Evolutionary conservation across 2,329 filamentous ascomycete species (phyloP).

Genomic region (Beauveria pseudobassiana): DNA sequence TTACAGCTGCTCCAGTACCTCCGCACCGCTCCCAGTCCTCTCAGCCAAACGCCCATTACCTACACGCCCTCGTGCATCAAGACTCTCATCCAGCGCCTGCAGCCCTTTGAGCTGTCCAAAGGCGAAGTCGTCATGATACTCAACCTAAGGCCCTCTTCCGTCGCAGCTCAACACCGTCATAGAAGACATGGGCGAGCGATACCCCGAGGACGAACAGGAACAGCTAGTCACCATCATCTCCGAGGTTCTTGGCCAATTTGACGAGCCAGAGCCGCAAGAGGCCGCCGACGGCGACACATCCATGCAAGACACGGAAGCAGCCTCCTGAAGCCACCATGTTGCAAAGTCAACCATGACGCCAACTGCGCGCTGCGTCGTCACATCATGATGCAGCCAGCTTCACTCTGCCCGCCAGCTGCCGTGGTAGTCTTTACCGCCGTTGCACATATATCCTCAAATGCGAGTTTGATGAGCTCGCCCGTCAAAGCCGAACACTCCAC

Average conservation of each 20-base stretch:
- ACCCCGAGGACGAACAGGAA: conserved; percentile 50
- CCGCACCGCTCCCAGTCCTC: conserved; percentile 44
- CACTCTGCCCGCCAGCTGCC: conserved; percentile 42
- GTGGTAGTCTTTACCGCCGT: conserved; percentile 44
- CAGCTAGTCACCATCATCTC: conserved; percentile 49
- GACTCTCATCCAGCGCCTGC: conserved; percentile 46
- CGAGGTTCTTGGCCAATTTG: conserved; percentile 49
- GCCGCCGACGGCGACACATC: conserved; percentile 28
- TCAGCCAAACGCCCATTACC: conserved; percentile 45
- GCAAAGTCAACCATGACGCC: neutral
- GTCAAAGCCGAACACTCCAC: conserved; percentile 57
- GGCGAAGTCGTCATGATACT: conserved; percentile 62
- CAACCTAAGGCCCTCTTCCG: conserved; percentile 53
- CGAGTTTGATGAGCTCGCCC: conserved; percentile 49
- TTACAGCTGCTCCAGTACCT: conserved; percentile 54
- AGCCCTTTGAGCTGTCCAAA: conserved; percentile 55
- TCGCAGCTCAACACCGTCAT: conserved; percentile 55
- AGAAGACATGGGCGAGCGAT: conserved; percentile 57
- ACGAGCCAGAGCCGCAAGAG: conserved; percentile 23
- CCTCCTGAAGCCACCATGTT: conserved; percentile 16
- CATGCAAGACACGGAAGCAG: conserved; percentile 27
- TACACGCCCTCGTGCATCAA: conserved; percentile 47
- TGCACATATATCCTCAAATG: conserved; percentile 53
- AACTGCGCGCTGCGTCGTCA: conserved; percentile 22
- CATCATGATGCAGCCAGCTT: conserved; percentile 46